These are phyloP conservation scores for Colletotrichum siamense DNA, from an alignment of 2,329 filamentous ascomycete species.

Conservation along the genomic window DNA sequence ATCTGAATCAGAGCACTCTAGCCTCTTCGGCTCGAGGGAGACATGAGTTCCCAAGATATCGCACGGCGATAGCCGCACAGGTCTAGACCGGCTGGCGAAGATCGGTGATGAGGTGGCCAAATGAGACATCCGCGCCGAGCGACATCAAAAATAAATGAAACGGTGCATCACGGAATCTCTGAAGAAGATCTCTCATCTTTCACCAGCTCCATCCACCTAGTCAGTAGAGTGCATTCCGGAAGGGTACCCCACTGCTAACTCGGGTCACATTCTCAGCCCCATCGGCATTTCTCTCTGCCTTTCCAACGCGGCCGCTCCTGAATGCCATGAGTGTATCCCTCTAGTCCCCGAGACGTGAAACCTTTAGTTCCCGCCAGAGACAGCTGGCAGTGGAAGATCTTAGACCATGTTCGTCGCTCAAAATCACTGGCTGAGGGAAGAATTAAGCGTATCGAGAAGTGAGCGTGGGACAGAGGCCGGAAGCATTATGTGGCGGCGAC, in stretches of 20 bases:
- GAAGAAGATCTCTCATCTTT: background rate
- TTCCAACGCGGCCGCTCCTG: background rate
- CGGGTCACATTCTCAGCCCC: background rate
- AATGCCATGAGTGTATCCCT: background rate
- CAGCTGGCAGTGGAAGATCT: background rate
- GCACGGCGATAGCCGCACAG: background rate
- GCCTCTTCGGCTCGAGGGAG: background rate
- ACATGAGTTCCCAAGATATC: background rate
- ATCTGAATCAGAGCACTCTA: background rate
- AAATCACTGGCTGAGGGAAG: background rate
- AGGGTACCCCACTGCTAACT: background rate
- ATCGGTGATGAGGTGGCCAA: background rate
- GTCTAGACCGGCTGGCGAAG: background rate
- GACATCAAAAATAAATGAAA: background rate
- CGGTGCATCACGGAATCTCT: background rate
- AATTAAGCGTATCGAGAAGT: background rate
- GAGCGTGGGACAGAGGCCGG: background rate
- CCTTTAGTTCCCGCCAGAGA: background rate
- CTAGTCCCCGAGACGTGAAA: background rate
- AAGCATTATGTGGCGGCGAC: background rate
- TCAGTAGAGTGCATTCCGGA: background rate
- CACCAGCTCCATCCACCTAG: background rate
- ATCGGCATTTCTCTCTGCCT: background rate
- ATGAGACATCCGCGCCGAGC: background rate
- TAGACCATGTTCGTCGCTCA: background rate